Conservation (phyloP, 768 basidiomycete genomes). For the Candolleomyces efflorescens region DNA sequence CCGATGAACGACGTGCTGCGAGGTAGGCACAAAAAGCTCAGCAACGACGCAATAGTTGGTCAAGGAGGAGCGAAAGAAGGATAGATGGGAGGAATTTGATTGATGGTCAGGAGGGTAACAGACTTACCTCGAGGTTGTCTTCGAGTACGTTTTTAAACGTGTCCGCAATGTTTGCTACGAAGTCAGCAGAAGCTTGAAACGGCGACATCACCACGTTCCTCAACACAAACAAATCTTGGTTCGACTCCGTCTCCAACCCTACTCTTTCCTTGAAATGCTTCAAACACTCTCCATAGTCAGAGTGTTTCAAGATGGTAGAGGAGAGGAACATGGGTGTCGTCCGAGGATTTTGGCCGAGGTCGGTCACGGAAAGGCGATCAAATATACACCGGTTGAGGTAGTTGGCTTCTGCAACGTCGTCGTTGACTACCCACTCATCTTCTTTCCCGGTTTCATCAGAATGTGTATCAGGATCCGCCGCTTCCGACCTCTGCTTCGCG, state of each 20-base stretch:
- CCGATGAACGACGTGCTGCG: conserved; percentile 20
- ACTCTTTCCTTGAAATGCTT: conserved; percentile 33
- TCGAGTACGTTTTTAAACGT: conserved; percentile 27
- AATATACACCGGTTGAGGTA: conserved; percentile 35
- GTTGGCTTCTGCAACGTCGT: conserved; percentile 38
- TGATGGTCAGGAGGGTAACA: neutral
- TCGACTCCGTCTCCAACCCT: conserved; percentile 19
- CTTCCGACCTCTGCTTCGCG: conserved; percentile 1
- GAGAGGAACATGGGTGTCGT: conserved; percentile 23
- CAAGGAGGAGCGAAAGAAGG: neutral
- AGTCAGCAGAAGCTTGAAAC: conserved; percentile 26
- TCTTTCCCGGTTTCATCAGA: too few species aligned
- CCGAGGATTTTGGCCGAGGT: conserved; percentile 17
- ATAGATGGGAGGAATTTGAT: neutral
- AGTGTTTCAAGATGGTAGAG: conserved; percentile 26
- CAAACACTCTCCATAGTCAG: conserved; percentile 30
- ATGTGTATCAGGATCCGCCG: conserved; percentile 4
- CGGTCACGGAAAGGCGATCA: conserved; percentile 31
- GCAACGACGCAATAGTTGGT: neutral
- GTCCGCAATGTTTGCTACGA: conserved; percentile 25
- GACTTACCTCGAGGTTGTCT: conserved; percentile 33
- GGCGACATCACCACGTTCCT: conserved; percentile 39
- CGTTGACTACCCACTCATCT: conserved; percentile 18
- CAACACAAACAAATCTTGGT: conserved; percentile 31
- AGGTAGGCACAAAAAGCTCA: neutral